A percentile compares a stretch with the other conserved stretches of the same genome.
phyloP scores from a whole-genome alignment of 225 moss, liverwort and hornwort genomes.

The Pleurozium schreberi region DNA sequence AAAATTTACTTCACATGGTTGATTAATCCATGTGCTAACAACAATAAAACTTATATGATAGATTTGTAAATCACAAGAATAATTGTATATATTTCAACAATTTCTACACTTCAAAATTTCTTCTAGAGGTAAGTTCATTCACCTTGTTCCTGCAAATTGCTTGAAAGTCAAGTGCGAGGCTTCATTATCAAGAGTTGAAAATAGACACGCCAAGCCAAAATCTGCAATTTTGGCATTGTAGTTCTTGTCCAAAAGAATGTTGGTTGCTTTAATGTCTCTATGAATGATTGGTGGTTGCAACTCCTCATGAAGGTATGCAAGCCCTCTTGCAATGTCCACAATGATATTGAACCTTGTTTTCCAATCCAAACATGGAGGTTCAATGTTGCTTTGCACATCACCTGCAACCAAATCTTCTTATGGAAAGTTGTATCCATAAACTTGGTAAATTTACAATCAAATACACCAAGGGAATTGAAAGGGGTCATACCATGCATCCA shows the following conservation, averaged over 20 bases:
- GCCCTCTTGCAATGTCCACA: background rate
- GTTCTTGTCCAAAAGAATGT: background rate
- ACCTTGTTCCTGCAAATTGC: background rate
- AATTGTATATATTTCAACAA: background rate
- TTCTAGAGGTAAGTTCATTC: background rate
- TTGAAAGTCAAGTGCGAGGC: background rate
- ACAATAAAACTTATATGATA: background rate
- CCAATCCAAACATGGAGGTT: slow-evolving; percentile 11
- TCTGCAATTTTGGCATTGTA: background rate
- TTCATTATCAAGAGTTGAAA: background rate
- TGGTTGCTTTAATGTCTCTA: background rate
- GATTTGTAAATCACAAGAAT: background rate
- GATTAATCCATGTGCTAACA: background rate
- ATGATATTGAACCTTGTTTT: background rate
- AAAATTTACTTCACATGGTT: accelerated
- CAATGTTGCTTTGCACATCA: background rate
- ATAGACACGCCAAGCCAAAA: background rate
- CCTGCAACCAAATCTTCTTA: background rate
- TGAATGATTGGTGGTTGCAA: background rate
- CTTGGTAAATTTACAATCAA: background rate
- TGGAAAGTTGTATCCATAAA: accelerated
- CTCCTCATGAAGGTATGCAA: background rate
- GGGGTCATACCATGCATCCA: background rate
- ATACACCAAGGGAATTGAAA: background rate
- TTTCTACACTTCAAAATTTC: background rate